A percentile compares a stretch with the other conserved stretches of the same genome.
Conservation (phyloP, 2,329 filamentous ascomycete genomes). For the Talaromyces pinophilus region DNA sequence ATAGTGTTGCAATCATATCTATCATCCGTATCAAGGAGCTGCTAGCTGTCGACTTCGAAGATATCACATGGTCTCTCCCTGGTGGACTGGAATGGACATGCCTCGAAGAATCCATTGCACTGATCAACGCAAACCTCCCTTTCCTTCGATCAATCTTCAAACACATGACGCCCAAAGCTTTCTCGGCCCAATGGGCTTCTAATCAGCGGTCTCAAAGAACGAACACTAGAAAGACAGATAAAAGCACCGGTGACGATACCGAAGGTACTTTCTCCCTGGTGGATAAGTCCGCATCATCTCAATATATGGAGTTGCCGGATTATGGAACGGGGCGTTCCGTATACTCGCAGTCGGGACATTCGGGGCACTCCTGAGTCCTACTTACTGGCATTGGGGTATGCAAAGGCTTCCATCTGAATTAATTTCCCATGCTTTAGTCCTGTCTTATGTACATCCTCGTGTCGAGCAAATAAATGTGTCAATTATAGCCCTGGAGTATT, state of each 20-base stretch:
- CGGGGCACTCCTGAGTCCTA: background rate
- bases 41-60: constrained; percentile 15
- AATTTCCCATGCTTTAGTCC: background rate
- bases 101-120: constrained; percentile 11
- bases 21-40: constrained; percentile 6
- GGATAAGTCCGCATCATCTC: background rate
- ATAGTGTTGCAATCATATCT: constrained; percentile 5
- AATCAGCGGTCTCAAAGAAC: background rate
- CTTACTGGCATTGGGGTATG: background rate
- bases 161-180: background rate
- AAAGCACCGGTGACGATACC: background rate
- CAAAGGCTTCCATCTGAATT: background rate
- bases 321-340: background rate
- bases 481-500: background rate
- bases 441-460: background rate
- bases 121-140: constrained; percentile 7
- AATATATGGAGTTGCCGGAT: background rate
- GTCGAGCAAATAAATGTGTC: background rate
- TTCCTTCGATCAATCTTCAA: constrained; percentile 12
- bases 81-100: constrained; percentile 10
- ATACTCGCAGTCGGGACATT: background rate
- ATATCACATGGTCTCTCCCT: constrained; percentile 15
- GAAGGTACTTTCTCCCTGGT: background rate
- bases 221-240: background rate
- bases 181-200: background rate